Conservation (phyloP, 306 rosid genomes). For the Malus asiatica region DNA sequence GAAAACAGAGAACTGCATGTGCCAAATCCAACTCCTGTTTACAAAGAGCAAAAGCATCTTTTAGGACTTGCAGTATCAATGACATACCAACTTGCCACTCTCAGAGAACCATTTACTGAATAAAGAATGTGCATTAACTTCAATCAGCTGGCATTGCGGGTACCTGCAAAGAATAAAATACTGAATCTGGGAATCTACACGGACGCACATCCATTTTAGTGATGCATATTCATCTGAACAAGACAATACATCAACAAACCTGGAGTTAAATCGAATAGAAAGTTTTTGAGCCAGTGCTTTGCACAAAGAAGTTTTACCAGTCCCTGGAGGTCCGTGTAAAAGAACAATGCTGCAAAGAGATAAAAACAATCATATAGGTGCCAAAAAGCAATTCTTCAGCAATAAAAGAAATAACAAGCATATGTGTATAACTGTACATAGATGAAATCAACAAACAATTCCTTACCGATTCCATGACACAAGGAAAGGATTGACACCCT, state of each 20-base stretch:
- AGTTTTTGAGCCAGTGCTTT: slow-evolving; percentile 95
- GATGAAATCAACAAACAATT: background rate
- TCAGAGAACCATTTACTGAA: slow-evolving; percentile 99
- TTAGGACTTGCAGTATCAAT: background rate
- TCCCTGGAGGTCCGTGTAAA: slow-evolving; percentile 96
- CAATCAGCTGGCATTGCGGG: slow-evolving; percentile 72
- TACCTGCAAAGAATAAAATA: slow-evolving; percentile 35
- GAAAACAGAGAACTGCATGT: slow-evolving; percentile 8
- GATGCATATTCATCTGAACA: background rate
- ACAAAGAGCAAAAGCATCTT: slow-evolving; percentile 10
- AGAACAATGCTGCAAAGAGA: slow-evolving; percentile 59
- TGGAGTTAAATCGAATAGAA: slow-evolving; percentile 64
- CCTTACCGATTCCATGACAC: slow-evolving; percentile 96
- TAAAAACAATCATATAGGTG: slow-evolving; percentile 11
- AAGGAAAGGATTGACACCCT: slow-evolving; percentile 87
- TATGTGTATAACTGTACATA: background rate
- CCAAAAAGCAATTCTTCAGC: background rate
- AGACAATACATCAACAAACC: slow-evolving; percentile 38
- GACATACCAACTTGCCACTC: slow-evolving; percentile 95
- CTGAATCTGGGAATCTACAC: background rate
- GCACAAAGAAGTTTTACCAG: slow-evolving; percentile 92
- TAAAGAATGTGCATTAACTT: slow-evolving; percentile 97
- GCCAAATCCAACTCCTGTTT: background rate
- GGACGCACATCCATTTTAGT: background rate
- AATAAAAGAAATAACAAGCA: background rate